Conservation (phyloP, 1,284 basidiomycete species). For the Rhodotorula sp. region DNA sequence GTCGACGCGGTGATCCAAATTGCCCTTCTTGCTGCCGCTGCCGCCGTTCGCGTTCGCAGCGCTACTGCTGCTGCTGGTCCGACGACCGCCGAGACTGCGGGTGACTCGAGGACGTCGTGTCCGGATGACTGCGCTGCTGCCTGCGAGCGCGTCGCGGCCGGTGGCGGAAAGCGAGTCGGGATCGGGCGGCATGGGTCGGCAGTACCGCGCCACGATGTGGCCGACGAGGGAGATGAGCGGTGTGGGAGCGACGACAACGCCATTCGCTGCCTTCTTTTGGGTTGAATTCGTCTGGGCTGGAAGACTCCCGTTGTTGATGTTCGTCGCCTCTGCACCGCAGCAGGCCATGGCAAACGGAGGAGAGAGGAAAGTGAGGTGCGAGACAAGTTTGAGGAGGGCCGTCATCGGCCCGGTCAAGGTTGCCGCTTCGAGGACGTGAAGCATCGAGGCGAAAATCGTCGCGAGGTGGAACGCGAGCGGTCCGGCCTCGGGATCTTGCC, state of each 20-base stretch:
- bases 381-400: conserved; percentile 20
- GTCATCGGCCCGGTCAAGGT: conserved; percentile 28
- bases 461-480: conserved; percentile 20
- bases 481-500: not conserved
- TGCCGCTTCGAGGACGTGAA: conserved; percentile 18
- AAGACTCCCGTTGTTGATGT: too few relatives aligned
- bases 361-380: conserved; percentile 28
- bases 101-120: not conserved
- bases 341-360: conserved; percentile 5
- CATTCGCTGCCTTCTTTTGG: not conserved
- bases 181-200: conserved; percentile 9
- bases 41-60: not conserved
- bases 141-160: not conserved
- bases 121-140: not conserved
- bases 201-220: conserved; percentile 26
- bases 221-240: conserved; percentile 17
- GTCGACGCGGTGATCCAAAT: not conserved
- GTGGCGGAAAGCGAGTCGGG: not conserved
- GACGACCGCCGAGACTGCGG: not conserved
- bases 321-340: not conserved
- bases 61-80: not conserved
- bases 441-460: conserved; percentile 5
- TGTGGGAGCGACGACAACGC: too few relatives aligned
- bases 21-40: not conserved
- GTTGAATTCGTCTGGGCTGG: not conserved